Percentiles rank a stretch among this genome's conserved stretches.
These are phyloP conservation scores for Melanopsichium pennsylvanicum DNA, from an alignment of 1,284 basidiomycete genomes.

Conservation along the genomic window DNA sequence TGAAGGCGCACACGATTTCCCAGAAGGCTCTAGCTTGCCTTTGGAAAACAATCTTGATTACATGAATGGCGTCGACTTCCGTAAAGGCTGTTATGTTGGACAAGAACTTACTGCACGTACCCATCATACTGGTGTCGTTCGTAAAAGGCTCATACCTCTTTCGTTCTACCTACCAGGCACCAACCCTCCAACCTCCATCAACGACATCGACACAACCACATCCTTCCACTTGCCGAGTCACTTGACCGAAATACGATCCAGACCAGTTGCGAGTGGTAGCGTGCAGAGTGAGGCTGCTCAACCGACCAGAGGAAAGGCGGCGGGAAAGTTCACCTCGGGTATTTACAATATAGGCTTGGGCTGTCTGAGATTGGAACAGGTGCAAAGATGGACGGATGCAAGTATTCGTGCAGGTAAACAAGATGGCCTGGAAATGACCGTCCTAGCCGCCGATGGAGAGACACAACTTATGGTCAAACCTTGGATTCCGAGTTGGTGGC, in stretches of 20 bases:
- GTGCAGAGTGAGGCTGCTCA: not conserved
- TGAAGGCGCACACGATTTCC: slow-evolving; percentile 82
- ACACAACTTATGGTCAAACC: slow-evolving; percentile 39
- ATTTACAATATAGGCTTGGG: slow-evolving; percentile 59
- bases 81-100: slow-evolving; percentile 97
- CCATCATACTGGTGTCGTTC: slow-evolving; percentile 89
- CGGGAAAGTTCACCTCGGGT: slow-evolving; percentile 53
- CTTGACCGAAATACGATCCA: slow-evolving; percentile 42
- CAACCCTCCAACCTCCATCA: slow-evolving; percentile 3
- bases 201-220: slow-evolving; percentile 1
- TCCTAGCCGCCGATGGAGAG: slow-evolving; percentile 17
- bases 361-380: slow-evolving; percentile 56
- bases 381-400: slow-evolving; percentile 32
- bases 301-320: slow-evolving; percentile 48
- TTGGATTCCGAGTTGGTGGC: slow-evolving; percentile 54
- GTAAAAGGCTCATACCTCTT: slow-evolving; percentile 89
- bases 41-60: slow-evolving; percentile 92
- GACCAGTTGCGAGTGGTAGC: slow-evolving; percentile 1
- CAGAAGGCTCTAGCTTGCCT: slow-evolving; percentile 80
- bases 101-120: slow-evolving; percentile 97
- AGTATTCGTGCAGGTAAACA: not conserved
- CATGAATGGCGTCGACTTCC: slow-evolving; percentile 94
- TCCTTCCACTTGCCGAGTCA: slow-evolving; percentile 5
- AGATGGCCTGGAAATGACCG: slow-evolving; percentile 31
- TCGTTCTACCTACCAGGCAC: slow-evolving; percentile 26